Evolutionary conservation across 345 rosid genomes (phyloP), one percentile per base, ranked within the genome.

Genomic region (Linum lewisii): DNA sequence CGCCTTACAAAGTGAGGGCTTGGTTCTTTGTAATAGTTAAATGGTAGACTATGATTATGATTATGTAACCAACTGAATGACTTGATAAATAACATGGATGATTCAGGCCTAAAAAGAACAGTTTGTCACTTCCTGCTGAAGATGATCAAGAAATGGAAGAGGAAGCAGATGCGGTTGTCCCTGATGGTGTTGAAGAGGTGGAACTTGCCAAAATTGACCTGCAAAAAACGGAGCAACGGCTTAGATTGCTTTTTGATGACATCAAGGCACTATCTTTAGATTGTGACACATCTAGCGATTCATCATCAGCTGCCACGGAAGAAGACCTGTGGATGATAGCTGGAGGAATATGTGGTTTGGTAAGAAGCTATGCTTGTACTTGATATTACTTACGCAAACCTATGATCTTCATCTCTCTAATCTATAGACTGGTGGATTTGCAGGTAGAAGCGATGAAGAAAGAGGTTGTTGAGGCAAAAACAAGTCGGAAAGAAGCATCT

Each of bases 131-230:
- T 77, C 92, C 89, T 52, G 73, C 82, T 60, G 99, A 93, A 81
- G 99, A 85, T 69, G 99, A 85, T 63, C 96, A 85, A 60, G 97
- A 89, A 76, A 81, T 93, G 69, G 97, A 82, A 70, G 99, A 93
- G 76, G 97, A 87, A 82, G 95, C 99, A 57, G 93, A 89, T 70
- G 99, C 84, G 69, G 84, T 93, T 67, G 99, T 89, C 71, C 99
- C 99, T 57, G 87, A 85, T 66, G 99, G 97, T 63, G 95, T 85
- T 66, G 89, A 87, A 76, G 99, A 93, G 76, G 97, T 93, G 49
- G 99, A 87, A 80, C 83, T 87, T 75, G 99, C 99, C 60, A 87
- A 79, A 78, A 70, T 93, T 56, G 69, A 79, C 79, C 90, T 93
- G 60, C 95, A 93, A 73, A 81, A 77, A 63, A 85, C 78, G 66